Base-by-base conservation (phyloP, 2,329 filamentous ascomycete species). In the Hysterium pulicare region DNA sequence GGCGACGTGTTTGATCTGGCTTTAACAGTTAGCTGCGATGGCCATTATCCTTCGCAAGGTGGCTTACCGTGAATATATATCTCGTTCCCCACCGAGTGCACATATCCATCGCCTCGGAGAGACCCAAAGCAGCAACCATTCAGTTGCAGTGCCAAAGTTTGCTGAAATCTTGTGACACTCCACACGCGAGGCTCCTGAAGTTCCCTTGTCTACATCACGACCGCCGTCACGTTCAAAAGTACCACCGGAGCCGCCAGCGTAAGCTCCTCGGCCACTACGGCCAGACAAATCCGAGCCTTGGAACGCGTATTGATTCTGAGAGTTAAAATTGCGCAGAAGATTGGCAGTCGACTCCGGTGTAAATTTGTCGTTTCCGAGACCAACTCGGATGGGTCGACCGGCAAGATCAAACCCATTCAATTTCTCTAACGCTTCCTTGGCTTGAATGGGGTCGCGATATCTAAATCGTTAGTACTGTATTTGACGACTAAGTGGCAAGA, bases 361-460 rank as follows among this genome's bases (percentile, higher is more conserved):
- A 73, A 97, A 97, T 82, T 97, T 97, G 87, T 98, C 93, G 76
- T 96, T 98, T 72, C 93, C 93, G 75, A 98, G 88, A 71, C 93
- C 93, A 70, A 98, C 93, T 66, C 93, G 90, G 68, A 98, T 97
- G 51, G 90, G 90, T 67, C 93, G 90, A 71, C 90, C 90, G 61
- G 93, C 93, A 57, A 98, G 83, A 72, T 97, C 93, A 73, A 97
- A 98, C 51, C 91, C 90, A 71, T 98, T 98, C 91, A 98, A 96
- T 73, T 96, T 95, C 70, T 95, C 89, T 52, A 98, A 77, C 48
- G 93, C 93, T 68, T 95, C 88, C 64, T 91, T 87, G 63, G 93
- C 93, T 70, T 96, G 83, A 52, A 82, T 82, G 46, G 91, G 90
- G 63, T 97, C 87, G 61, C 86, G 84, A 70, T 94, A 96, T 64